Percentiles rank a stretch among this genome's conserved stretches.
phyloP scores from a whole-genome alignment of 2,329 filamentous ascomycete genomes.

The Botrytis pseudocinerea region DNA sequence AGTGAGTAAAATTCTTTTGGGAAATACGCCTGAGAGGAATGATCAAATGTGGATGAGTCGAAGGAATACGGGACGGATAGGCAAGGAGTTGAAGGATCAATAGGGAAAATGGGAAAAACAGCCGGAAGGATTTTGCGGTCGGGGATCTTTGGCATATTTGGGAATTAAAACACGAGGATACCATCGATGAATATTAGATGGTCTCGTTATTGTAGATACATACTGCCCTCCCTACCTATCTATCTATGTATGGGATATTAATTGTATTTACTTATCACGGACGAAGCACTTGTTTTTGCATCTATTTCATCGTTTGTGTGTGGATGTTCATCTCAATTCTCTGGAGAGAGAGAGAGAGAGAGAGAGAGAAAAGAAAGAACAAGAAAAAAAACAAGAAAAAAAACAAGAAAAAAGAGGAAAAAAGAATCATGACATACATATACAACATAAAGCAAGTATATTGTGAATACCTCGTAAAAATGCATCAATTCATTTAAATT shows the following conservation, averaged over 20 bases:
- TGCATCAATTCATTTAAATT: too few relatives aligned
- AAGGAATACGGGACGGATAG: not conserved
- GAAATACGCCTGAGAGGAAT: not conserved
- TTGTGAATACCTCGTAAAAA: too few relatives aligned
- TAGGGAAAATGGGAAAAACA: not conserved
- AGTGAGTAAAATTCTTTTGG: not conserved
- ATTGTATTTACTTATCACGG: not conserved
- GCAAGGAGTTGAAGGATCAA: not conserved
- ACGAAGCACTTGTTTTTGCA: not conserved
- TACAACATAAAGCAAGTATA: too few relatives aligned
- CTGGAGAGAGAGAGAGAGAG: too few relatives aligned
- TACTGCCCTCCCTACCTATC: not conserved
- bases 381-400: too few relatives aligned
- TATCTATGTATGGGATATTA: not conserved
- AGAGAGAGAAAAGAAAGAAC: too few relatives aligned
- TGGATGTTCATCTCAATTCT: not conserved
- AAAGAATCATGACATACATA: too few relatives aligned
- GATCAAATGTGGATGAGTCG: not conserved
- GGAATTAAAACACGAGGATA: not conserved
- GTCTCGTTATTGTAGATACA: not conserved
- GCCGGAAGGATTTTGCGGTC: not conserved
- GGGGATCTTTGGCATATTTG: not conserved
- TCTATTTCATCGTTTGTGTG: not conserved
- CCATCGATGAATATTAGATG: not conserved
- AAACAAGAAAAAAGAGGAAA: too few relatives aligned